phyloP scores from a whole-genome alignment of 1,284 basidiomycete species.

The Trichosporon sp. region DNA sequence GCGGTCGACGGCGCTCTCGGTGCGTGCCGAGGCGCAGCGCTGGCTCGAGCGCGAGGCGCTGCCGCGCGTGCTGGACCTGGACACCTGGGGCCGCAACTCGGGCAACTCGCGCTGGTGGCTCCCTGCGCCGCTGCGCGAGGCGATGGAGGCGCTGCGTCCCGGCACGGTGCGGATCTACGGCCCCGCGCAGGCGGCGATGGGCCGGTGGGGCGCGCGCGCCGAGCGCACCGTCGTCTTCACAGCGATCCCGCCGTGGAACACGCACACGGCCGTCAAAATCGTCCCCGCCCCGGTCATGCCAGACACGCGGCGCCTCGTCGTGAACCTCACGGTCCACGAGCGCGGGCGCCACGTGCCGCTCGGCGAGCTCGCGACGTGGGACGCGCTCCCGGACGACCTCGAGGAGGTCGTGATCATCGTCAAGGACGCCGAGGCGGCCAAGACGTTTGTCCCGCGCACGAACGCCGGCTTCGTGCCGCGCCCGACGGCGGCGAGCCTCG shows the following conservation, averaged over 20 bases:
- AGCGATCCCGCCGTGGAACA: background rate
- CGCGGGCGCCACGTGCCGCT: background rate
- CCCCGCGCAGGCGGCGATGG: background rate
- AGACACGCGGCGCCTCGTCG: background rate
- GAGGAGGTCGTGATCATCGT: background rate
- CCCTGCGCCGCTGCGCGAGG: background rate
- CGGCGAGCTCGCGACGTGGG: background rate
- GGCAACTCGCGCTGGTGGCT: background rate
- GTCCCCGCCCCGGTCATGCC: background rate
- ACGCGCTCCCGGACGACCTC: background rate
- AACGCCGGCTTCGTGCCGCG: background rate
- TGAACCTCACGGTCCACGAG: background rate
- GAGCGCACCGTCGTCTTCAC: background rate
- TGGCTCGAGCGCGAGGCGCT: background rate
- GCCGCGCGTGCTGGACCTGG: background rate
- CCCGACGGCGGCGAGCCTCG: background rate
- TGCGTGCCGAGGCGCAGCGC: background rate
- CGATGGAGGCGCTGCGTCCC: background rate
- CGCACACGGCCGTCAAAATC: background rate
- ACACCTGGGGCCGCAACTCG: background rate
- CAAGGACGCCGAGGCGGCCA: background rate
- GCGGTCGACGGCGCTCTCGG: background rate
- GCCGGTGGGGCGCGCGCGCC: background rate
- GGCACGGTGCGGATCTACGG: background rate
- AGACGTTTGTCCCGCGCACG: background rate